Percentiles rank a stretch among this genome's conserved stretches.
Conservation (phyloP, 1,284 basidiomycete genomes). For the Coniferiporia sulphurascens region DNA sequence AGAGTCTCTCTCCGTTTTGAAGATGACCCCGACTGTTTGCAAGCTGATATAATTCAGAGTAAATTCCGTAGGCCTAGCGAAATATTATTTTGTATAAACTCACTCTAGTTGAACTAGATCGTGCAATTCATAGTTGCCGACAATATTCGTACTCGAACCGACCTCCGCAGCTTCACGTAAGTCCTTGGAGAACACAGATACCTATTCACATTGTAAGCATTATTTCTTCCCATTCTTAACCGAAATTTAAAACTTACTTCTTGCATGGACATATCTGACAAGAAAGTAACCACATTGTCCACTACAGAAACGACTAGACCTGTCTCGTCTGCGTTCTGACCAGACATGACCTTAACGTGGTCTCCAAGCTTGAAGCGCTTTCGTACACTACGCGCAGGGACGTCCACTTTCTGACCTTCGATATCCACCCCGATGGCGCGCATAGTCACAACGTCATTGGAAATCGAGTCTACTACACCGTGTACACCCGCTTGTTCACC, state of each 20-base stretch:
- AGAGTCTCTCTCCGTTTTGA: conserved; percentile 93
- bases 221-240: background rate
- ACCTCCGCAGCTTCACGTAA: conserved; percentile 96
- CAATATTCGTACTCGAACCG: conserved; percentile 81
- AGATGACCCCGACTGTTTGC: conserved; percentile 94
- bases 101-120: conserved; percentile 96
- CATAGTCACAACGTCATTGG: conserved; percentile 84
- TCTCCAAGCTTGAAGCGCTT: conserved; percentile 97
- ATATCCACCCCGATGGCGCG: conserved; percentile 79
- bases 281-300: conserved; percentile 90
- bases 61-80: background rate
- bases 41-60: conserved; percentile 43
- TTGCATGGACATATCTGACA: conserved; percentile 95
- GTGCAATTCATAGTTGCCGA: conserved; percentile 93
- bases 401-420: conserved; percentile 80
- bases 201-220: conserved; percentile 39
- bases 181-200: conserved; percentile 97
- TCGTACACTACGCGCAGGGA: conserved; percentile 84
- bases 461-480: conserved; percentile 88
- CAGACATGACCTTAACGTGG: conserved; percentile 97
- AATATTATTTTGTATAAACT: conserved; percentile 30
- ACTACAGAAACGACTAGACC: conserved; percentile 93
- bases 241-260: conserved; percentile 50
- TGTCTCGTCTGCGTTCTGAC: conserved; percentile 92
- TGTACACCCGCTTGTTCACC: conserved; percentile 93